phyloP scores from a whole-genome alignment of 805 yeast species.

The Schwanniomyces polymorphus region DNA sequence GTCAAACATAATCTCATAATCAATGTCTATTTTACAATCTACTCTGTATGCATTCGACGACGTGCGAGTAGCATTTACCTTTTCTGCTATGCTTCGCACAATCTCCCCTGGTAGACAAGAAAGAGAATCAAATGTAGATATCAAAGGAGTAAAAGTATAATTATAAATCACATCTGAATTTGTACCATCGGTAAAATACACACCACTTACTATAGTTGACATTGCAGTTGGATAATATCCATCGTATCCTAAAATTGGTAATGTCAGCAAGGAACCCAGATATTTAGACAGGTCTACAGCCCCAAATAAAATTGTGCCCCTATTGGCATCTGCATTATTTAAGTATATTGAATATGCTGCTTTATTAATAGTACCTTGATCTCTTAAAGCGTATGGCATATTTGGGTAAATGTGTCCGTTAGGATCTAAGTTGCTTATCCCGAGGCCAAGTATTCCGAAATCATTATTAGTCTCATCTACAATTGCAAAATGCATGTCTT shows the following conservation, averaged over 20 bases:
- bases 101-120: constrained; percentile 39
- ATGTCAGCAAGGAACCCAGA: constrained; percentile 16
- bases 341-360: constrained; percentile 40
- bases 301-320: no score
- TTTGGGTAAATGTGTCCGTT: constrained; percentile 26
- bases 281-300: constrained; percentile 26
- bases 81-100: constrained; percentile 30
- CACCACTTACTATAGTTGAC: constrained; percentile 46
- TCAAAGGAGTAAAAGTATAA: constrained; percentile 20
- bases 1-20: constrained; percentile 15
- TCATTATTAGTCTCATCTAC: constrained; percentile 17
- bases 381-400: constrained; percentile 32
- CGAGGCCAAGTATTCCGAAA: constrained; percentile 5
- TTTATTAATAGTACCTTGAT: constrained; percentile 33
- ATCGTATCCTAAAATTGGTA: constrained; percentile 14
- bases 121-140: constrained; percentile 26
- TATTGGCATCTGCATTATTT: constrained; percentile 15
- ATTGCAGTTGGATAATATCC: constrained; percentile 28
- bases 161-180: constrained; percentile 12
- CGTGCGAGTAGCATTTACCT: constrained; percentile 43
- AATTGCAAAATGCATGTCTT: constrained; percentile 10
- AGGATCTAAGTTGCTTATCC: not conserved
- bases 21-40: constrained; percentile 33
- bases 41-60: constrained; percentile 48
- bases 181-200: constrained; percentile 23